Evolutionary conservation across 176 grass and related monocot species (phyloP), one percentile per base, ranked within the genome.

Genomic region (Lolium rigidum): DNA sequence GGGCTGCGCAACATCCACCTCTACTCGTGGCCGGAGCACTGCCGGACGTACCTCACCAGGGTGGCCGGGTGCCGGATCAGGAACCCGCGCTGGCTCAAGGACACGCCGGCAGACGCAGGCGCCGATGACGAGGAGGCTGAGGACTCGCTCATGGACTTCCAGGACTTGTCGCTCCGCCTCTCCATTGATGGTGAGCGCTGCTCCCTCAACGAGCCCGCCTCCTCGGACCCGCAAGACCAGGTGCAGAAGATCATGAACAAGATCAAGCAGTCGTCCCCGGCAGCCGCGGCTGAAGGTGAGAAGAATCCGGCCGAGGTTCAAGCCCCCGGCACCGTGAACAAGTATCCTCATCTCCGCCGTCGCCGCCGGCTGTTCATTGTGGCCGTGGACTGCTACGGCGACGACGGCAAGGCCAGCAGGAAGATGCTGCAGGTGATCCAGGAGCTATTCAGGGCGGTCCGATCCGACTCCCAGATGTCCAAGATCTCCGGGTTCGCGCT

Each of bases 1-100:
- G 97, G 92, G 62, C 80, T 92, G 86, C 90, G 92, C 60, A 98
- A 98, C 86, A 98, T 95, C 78, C 97, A 98, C 76, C 88, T 95
- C 66, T 98, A 92, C 79, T 98, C 97, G 7, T 98, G 97, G 97
- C 97, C 97, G 16, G 97, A 95, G 86, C 97, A 98, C 84, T 98
- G 97, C 88, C 87, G 94, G 74, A 95, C 93, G 7, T 98, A 98
- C 72, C 94, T 98, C 31, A 89, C 92, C 12, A 92, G 94, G 54
- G 86, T 98, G 41, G 97, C 97, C 1, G 94, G 92, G 1, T 98
- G 97, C 84, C 88, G 97, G 63, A 84, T 98, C 41, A 91, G 94
- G 41, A 93, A 98, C 79, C 92, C 92, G 0, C 88, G 87, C 65
- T 98, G 97, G 97, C 88, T 92, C 78, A 96, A 83, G 24, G 94